phyloP scores from a whole-genome alignment of 768 basidiomycete genomes.

The Hysterangium stoloniferum region DNA sequence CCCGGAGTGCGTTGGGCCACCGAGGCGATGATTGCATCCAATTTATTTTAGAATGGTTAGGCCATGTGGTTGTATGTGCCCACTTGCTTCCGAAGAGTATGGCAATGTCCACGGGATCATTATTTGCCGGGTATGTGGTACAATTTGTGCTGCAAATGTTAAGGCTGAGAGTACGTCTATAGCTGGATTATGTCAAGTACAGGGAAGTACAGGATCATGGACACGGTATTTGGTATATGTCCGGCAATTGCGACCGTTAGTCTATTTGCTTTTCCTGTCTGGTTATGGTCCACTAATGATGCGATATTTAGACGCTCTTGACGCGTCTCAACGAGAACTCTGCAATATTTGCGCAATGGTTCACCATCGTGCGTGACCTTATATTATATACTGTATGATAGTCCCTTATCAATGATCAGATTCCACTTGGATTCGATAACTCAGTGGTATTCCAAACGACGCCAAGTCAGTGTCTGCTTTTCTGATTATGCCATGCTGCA shows the following conservation, averaged over 20 bases:
- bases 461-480: constrained; percentile 42
- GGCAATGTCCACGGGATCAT: constrained; percentile 50
- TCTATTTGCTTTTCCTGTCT: constrained; percentile 37
- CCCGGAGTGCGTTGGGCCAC: no score
- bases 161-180: no score
- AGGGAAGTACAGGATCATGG: constrained; percentile 54
- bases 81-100: constrained; percentile 57
- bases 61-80: no score
- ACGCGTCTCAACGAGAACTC: constrained; percentile 34
- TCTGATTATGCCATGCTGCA: no score
- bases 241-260: constrained; percentile 50
- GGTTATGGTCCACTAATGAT: neutral
- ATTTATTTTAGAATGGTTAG: no score
- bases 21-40: no score
- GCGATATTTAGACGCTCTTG: constrained; percentile 2
- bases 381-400: neutral
- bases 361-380: constrained; percentile 54
- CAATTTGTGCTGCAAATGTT: neutral
- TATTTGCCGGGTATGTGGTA: constrained; percentile 46
- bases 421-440: constrained; percentile 68
- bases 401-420: constrained; percentile 29
- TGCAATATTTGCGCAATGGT: constrained; percentile 42
- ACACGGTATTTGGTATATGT: constrained; percentile 53
- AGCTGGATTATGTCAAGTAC: constrained; percentile 58
- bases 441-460: constrained; percentile 64